Base-by-base conservation (phyloP, 257 asterid species). In the Lantana camara region DNA sequence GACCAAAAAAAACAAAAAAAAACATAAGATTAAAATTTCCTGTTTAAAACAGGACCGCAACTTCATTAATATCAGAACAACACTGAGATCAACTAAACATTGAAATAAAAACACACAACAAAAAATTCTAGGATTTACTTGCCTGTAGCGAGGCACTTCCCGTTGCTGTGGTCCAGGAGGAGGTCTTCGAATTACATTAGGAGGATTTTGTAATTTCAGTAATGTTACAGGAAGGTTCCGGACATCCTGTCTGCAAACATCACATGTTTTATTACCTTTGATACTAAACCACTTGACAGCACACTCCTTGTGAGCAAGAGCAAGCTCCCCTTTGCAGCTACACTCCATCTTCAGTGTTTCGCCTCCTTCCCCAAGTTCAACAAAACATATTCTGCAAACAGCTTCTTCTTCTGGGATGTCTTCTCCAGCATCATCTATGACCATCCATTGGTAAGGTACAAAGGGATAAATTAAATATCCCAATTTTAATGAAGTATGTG, bases 361-460 rank as follows among this genome's bases (percentile, higher is more conserved):
- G 6, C 97, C 91, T 29, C 91, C 99, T 90, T 90, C 99, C 52
- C 85, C 86, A 23, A 93, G 96, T 78, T 90, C 97, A 13, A 90
- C 79, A 2, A 93, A 83, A 74, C 99, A 93, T 64, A 93, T 93
- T 76, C 99, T 87, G 73, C 99, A 93, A 62, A 90, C 95, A 34
- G 99, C 99, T 74, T 93, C 97, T 82, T 93, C 99, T 76, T 93
- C 97, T 4, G 98, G 98, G 67, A 93, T 93, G 78, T 90, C 98
- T 85, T 93, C 97, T 55, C 80, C 94, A 58, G 76, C 63, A 68
- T 79, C 84, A 67, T 82, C 89, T 53, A 38, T 42, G 50, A 64
- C 85, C 75, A 84, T 53, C 41, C 12, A 71, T 35, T 57, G 44
- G 10, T 9, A 51, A 53, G 20, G 56, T 38, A 57, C 4, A 56